Base-by-base conservation (phyloP, 441 rosid species). In the Jatropha multifida region DNA sequence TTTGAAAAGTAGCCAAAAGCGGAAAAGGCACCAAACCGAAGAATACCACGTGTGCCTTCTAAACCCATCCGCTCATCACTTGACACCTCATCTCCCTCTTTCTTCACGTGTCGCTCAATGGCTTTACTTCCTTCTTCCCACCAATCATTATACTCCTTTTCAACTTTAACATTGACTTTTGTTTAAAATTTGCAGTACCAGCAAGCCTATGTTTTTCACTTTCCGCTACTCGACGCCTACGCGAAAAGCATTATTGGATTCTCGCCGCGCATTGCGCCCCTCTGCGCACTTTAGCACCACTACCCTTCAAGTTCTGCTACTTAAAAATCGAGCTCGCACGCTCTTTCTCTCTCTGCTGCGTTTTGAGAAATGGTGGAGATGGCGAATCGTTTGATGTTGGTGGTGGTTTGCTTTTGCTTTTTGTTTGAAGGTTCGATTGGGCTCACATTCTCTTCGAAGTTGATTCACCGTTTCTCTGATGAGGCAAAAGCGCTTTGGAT, bases 381-480 rank as follows among this genome's bases (percentile, higher is more conserved):
- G 80, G 69, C 38, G 58, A 59, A 62, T 76, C 55, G 41, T 46
- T 26, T 49, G 59, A 12, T 65, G 11, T 9, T 20, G 27, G n/a
- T 44, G 17, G 23, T 71, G 41, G 8, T 74, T 48, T 49, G 64
- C 7, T 26, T 75, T 38, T 69, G 32, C 42, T 48, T 61, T n/a
- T 41, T 41, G 23, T 20, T 65, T 14, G 40, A 51, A 12, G 79
- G 68, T n/a, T 77, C 85, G 44, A 66, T 20, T 44, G 79, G 75
- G 13, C 55, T 59, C 48, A 77, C 84, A 62, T 83, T 83, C 56
- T 83, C 86, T 48, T 76, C 79, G 32, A 81, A 65, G 81, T 78
- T 83, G 65, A 77, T 83, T 17, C 84, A 83, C 56, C 66, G 81
- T 7, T 79, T 70, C 75, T 81, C 86, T 49, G 79, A 83, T 15